Base-by-base conservation (phyloP, 192 early-diverging fungal species). In the Backusella macrospora region DNA sequence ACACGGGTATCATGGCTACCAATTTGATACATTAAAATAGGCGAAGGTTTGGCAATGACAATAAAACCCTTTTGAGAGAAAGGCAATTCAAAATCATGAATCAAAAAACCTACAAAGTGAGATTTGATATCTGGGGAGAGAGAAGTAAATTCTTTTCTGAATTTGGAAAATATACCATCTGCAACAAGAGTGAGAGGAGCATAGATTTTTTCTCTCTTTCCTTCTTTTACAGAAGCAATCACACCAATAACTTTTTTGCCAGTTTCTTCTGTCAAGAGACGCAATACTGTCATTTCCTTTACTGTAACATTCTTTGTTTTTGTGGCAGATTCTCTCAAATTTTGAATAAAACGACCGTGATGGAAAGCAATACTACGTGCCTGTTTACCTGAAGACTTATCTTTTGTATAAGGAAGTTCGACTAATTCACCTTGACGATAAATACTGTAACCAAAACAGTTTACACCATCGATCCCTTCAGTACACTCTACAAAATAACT, bases 101-200 rank as follows among this genome's bases (percentile, higher is more conserved):
- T 78, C 29, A 95, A 67, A 29, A 95, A 84, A 34, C 76, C 72
- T 21, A 76, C 75, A 75, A 79, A 79, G 40, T 79, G 62, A 10
- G 78, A 76, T 34, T 55, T 40, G 8, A 76, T 86, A 5, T 67
- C 48, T 26, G 90, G 84, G 12, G 84, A 71, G 63, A 81, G 87
- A 0, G 76, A 44, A 47, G 88, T 88, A 52, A 88, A 86, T 37
- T 93, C 85, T 71, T 92, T 95, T 45, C 97, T 87, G 82, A 98
- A 99, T 81, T 95, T 96, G 71, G 96, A 98, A 71, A 95, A 94
- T 74, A 93, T 94, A 21, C 97, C 97, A 78, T 99, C 97, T 14
- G 92, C 94, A 38, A 99, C 90, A 70, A 98, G 81, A 3, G 93
- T 95, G 16, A 98, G 83, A 14, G 92, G 90, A 8, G 94, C 93